Base-by-base conservation (phyloP, 352 stramenopile genomes). In the Globisporangium paroecandrum region DNA sequence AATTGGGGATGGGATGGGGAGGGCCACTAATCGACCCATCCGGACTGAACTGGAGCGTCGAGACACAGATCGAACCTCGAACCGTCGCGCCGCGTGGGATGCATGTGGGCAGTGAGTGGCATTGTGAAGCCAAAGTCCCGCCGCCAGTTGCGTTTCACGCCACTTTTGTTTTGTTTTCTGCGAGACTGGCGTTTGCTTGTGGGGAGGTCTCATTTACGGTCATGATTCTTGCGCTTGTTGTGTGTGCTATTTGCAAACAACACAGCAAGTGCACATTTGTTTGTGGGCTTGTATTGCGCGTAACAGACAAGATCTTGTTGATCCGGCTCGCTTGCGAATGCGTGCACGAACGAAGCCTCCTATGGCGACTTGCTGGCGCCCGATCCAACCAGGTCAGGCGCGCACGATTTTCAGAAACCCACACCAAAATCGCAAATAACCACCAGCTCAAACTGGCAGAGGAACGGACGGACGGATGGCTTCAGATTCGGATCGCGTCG, bases 71-170 rank as follows among this genome's bases (percentile, higher is more conserved):
- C 34, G 15, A 32, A 41, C 13, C 24, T n/a, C 9, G 55, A 60
- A 60, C 6, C 55, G 55, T 43, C 29, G 29, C 55, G 55, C 24
- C 29, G 29, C 7, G 18, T 46, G 38, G 38, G 38, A 46, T 46
- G 38, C 12, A 20, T 46, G 59, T 65, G 59, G 62, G 29, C 62
- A 66, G 62, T 34, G 22, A 66, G 62, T 66, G 47, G 62, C 62
- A 66, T 47, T 3, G n/a, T 46, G 49, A 61, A 66, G 62, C 62
- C 62, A 60, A 46, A 15, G 18, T 8, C 18, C 1, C 10, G 29
- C 18, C 4, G 20, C 55, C 18, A 22, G 20, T 15, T 54, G 46
- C 46, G 18, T 54, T 54, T 25, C 47, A 22, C 47, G 7, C 20
- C 4, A 15, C n/a, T n/a, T 32, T 32, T 32, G 29, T 32, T 32